Conservation (phyloP, 139 green algal genomes). For the Monoraphidium neglectum region DNA sequence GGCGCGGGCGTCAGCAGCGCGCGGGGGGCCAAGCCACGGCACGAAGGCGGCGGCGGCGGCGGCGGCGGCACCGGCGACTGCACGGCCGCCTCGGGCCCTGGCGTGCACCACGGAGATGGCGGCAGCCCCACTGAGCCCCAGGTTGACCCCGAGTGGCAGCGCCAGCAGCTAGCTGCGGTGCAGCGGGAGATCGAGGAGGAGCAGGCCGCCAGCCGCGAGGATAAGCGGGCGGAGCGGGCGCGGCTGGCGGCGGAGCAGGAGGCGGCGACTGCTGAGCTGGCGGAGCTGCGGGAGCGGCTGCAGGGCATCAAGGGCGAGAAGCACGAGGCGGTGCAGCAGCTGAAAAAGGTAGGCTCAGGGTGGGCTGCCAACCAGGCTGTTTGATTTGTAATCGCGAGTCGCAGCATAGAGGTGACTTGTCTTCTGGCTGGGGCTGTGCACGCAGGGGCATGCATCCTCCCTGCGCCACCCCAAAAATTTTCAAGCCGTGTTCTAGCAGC, state of each 20-base stretch:
- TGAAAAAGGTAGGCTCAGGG: no score
- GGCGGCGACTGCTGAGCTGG: conserved; percentile 13
- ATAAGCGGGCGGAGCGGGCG: conserved; percentile 29
- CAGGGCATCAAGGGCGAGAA: conserved; percentile 12
- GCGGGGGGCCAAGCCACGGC: no score
- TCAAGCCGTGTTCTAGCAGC: no score
- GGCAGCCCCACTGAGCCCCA: background rate
- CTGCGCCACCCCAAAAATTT: no score
- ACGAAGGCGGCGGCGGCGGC: background rate
- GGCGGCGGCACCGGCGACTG: background rate
- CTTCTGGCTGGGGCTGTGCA: no score
- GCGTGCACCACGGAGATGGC: background rate
- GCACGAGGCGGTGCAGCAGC: no score
- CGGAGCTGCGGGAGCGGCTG: background rate
- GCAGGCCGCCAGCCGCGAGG: conserved; percentile 23
- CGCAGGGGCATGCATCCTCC: no score
- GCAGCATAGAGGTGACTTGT: no score
- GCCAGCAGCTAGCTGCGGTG: conserved; percentile 31
- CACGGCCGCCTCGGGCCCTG: background rate
- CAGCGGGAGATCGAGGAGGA: conserved; percentile 34
- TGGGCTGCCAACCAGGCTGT: no score
- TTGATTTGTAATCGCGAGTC: no score
- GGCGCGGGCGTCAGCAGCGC: no score
- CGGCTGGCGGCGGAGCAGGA: conserved; percentile 32
- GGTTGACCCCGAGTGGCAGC: conserved; percentile 9